Evolutionary conservation across 2,329 filamentous ascomycete genomes (phyloP).

Genomic region (Aureobasidium zeae): DNA sequence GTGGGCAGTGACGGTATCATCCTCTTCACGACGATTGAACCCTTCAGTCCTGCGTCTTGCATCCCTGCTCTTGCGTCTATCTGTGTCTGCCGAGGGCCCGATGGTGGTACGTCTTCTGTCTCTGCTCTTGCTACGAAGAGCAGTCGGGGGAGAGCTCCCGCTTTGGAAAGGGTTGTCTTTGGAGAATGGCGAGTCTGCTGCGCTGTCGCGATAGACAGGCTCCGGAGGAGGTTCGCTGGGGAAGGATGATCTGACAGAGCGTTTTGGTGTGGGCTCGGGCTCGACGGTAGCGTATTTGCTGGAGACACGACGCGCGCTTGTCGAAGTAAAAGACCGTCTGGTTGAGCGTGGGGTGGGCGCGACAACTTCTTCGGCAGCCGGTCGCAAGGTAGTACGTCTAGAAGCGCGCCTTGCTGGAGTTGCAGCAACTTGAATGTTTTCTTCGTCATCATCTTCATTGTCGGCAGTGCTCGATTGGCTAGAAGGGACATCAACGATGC

Average conservation of each 20-base stretch:
- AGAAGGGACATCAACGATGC: slow-evolving; percentile 61
- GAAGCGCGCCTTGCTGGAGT: slow-evolving; percentile 20
- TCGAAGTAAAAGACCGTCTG: slow-evolving; percentile 18
- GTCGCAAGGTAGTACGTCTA: slow-evolving; percentile 21
- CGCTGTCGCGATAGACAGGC: slow-evolving; percentile 23
- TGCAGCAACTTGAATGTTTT: slow-evolving; percentile 44
- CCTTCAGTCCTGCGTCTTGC: slow-evolving; percentile 36
- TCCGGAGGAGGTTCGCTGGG: slow-evolving; percentile 21
- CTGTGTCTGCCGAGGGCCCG: slow-evolving; percentile 29
- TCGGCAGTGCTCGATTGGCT: slow-evolving; percentile 56
- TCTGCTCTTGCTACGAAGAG: slow-evolving; percentile 31
- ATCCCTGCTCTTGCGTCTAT: slow-evolving; percentile 36
- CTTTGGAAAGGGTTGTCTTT: slow-evolving; percentile 91
- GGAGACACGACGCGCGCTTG: slow-evolving; percentile 31
- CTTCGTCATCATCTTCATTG: slow-evolving; percentile 49
- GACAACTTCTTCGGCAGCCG: slow-evolving; percentile 43
- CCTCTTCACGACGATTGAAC: slow-evolving; percentile 40
- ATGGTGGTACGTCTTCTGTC: slow-evolving; percentile 45
- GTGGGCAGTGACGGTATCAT: slow-evolving; percentile 49
- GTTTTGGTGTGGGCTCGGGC: slow-evolving; percentile 37
- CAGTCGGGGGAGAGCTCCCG: slow-evolving; percentile 56
- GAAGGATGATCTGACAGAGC: slow-evolving; percentile 17
- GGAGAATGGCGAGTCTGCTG: slow-evolving; percentile 60
- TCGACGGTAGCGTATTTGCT: slow-evolving; percentile 35
- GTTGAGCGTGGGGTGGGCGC: slow-evolving; percentile 22